phyloP scores from a whole-genome alignment of 208 protist genomes.

The Histomonas meleagridis region DNA sequence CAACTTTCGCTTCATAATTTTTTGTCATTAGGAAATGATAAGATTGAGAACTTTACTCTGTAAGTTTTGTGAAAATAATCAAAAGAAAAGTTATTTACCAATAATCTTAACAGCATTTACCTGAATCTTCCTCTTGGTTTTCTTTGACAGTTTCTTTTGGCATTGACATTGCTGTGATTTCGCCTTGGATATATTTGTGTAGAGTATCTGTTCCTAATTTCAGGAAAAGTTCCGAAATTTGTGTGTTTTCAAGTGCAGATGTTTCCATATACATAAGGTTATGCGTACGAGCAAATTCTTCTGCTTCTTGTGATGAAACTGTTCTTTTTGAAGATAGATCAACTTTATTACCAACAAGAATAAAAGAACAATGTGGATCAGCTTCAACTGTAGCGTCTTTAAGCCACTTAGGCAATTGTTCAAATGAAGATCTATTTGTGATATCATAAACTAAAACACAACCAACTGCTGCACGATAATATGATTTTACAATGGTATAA shows the following conservation, averaged over 20 bases:
- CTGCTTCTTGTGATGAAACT: not conserved
- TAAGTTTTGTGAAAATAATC: no score
- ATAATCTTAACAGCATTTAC: no score
- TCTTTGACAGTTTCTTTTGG: no score
- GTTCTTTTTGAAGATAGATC: not conserved
- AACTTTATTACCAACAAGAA: not conserved
- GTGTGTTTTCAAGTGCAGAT: not conserved
- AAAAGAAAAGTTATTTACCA: no score
- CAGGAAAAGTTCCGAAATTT: not conserved
- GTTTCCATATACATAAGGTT: not conserved
- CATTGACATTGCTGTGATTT: no score
- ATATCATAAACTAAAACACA: constrained; percentile 8
- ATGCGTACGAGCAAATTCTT: not conserved
- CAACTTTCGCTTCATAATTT: not conserved
- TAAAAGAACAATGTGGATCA: not conserved
- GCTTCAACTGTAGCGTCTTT: constrained; percentile 10
- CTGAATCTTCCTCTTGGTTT: no score
- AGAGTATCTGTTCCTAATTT: not conserved
- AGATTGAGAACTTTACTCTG: no score
- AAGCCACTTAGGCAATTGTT: not conserved
- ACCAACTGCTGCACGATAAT: not conserved
- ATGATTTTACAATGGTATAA: constrained; percentile 15
- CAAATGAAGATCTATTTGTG: constrained; percentile 10
- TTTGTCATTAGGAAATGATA: no score
- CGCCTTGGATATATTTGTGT: not conserved